Evolutionary conservation across 306 rosid species (phyloP).

Genomic region (Prunus mongolica): DNA sequence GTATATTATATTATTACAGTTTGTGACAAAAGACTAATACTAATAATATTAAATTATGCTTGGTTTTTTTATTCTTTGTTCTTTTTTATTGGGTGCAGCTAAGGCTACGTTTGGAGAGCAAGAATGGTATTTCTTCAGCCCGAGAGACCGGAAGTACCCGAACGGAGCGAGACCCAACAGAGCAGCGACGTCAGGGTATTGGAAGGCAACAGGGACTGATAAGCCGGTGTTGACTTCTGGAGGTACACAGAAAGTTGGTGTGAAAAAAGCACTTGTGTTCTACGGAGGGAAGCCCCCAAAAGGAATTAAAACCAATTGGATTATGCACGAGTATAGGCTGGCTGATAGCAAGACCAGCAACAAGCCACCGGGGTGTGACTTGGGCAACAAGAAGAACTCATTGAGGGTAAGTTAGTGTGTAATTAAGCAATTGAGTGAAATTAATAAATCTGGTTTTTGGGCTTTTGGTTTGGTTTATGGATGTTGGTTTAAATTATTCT

Average conservation of each 20-base stretch:
- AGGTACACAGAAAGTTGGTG: constrained; percentile 74
- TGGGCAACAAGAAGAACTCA: constrained; percentile 86
- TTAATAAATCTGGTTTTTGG: background rate
- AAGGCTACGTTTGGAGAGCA: constrained; percentile 93
- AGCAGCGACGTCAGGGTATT: constrained; percentile 91
- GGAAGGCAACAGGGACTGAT: constrained; percentile 98
- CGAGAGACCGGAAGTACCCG: constrained; percentile 92
- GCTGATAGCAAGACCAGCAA: constrained; percentile 61
- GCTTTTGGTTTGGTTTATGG: too few species aligned
- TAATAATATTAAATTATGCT: background rate
- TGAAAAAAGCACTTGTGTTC: constrained; percentile 89
- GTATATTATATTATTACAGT: background rate
- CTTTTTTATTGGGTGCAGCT: constrained; percentile 32
- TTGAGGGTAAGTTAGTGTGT: constrained; percentile 48
- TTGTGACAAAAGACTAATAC: background rate
- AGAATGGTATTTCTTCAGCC: constrained; percentile 96
- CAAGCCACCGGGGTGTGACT: constrained; percentile 70
- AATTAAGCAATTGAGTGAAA: background rate
- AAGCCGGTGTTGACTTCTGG: constrained; percentile 70
- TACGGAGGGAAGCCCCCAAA: constrained; percentile 92
- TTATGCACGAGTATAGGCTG: constrained; percentile 92
- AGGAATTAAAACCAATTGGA: constrained; percentile 94
- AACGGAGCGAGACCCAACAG: constrained; percentile 93
- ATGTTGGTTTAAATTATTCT: background rate
- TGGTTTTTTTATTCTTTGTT: background rate